These are phyloP conservation scores for Agrostemma githago DNA, from an alignment of 148 eudicot genomes.

Conservation along the genomic window DNA sequence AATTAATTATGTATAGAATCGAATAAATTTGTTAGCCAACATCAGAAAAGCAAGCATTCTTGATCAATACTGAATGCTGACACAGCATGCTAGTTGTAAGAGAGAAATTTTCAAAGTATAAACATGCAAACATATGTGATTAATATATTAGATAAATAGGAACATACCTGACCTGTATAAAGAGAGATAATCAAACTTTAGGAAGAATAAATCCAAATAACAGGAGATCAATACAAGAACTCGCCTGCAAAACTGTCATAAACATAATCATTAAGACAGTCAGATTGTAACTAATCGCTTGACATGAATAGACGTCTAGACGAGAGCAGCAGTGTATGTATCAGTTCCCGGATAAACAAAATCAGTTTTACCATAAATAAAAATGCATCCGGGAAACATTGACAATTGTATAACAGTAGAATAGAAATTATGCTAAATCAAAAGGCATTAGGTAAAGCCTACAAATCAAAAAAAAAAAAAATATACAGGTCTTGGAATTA, in stretches of 20 bases:
- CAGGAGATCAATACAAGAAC: neutral
- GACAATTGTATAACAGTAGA: neutral
- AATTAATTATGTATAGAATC: slow-evolving; percentile 8
- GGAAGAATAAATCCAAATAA: neutral
- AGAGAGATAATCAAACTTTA: neutral
- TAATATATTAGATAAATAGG: neutral
- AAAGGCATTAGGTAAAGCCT: slow-evolving; percentile 9
- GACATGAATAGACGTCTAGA: neutral
- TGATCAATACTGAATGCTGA: slow-evolving; percentile 15
- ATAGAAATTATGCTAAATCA: slow-evolving; percentile 4
- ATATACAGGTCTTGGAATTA: neutral
- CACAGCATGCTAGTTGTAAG: slow-evolving; percentile 19
- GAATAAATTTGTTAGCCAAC: slow-evolving; percentile 1
- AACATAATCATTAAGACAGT: neutral
- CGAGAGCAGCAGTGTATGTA: neutral
- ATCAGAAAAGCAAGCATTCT: slow-evolving; percentile 16
- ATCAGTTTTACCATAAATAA: neutral
- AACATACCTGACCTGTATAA: slow-evolving; percentile 1
- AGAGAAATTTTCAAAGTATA: neutral
- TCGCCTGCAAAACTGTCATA: neutral
- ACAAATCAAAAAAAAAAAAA: slow-evolving; percentile 2
- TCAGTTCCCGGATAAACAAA: neutral
- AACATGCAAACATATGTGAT: neutral
- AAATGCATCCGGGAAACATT: neutral
- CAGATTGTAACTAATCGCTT: neutral